Conservation (phyloP, 306 rosid species). For the Quercus mongolica region DNA sequence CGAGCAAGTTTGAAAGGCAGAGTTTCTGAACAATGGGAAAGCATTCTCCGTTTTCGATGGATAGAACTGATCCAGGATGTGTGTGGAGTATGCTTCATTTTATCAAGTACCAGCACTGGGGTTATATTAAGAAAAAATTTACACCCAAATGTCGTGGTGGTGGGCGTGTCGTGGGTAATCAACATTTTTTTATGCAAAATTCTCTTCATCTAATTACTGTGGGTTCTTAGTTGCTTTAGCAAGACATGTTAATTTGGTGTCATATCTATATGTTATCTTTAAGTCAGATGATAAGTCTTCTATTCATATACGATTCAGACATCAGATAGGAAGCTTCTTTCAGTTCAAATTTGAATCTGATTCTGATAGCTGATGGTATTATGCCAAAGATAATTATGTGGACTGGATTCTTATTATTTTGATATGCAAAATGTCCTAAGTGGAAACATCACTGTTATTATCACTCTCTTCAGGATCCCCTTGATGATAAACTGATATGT, state of each 20-base stretch:
- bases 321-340: not conserved
- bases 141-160: conserved; percentile 22
- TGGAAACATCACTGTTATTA: no score
- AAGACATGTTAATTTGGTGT: not conserved
- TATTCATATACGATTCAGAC: not conserved
- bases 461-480: no score
- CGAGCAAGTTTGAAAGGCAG: conserved; percentile 1
- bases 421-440: no score
- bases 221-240: not conserved
- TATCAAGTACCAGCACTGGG: conserved; percentile 67
- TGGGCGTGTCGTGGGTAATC: conserved; percentile 25
- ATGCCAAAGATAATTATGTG: no score
- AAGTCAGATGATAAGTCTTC: no score
- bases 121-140: conserved; percentile 47
- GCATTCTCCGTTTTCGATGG: conserved; percentile 2
- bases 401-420: no score
- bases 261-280: not conserved
- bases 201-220: not conserved
- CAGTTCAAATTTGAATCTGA: no score
- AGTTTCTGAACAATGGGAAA: conserved; percentile 37
- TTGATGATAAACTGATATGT: not conserved
- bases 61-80: conserved; percentile 36
- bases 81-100: conserved; percentile 54
- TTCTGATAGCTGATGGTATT: no score
- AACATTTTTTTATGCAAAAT: not conserved